Conservation (phyloP, 2,329 filamentous ascomycete species). For the Phyllosticta citribraziliensis region DNA sequence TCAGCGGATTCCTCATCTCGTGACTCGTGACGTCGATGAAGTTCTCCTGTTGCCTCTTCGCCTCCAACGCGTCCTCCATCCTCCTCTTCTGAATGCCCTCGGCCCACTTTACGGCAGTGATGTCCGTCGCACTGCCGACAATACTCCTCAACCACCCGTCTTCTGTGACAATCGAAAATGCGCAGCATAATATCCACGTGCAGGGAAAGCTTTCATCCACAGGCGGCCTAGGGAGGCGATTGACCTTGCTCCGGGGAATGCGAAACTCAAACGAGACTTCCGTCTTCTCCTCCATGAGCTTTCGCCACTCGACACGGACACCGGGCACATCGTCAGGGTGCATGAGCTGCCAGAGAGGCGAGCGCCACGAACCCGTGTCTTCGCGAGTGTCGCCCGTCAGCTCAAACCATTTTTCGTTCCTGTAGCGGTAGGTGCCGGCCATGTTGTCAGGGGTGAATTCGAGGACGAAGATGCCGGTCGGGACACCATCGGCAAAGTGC, state of each 20-base stretch:
- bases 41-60: conserved; percentile 25
- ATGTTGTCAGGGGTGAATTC: conserved; percentile 9
- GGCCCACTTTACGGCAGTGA: conserved; percentile 26
- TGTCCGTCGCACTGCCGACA: conserved; percentile 24
- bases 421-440: conserved; percentile 10
- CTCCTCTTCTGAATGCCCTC: conserved; percentile 7
- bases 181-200: conserved; percentile 9
- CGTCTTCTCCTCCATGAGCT: conserved; percentile 6
- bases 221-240: neutral
- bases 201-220: conserved; percentile 1
- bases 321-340: neutral
- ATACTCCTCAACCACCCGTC: conserved; percentile 20
- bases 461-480: conserved; percentile 7
- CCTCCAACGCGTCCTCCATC: conserved; percentile 21
- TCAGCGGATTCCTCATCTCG: conserved; percentile 23
- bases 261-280: conserved; percentile 8
- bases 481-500: conserved; percentile 8
- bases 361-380: conserved; percentile 1
- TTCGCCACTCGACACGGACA: neutral
- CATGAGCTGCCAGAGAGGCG: conserved; percentile 6
- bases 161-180: conserved; percentile 17
- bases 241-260: neutral
- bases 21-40: conserved; percentile 29
- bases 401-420: conserved; percentile 12
- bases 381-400: conserved; percentile 5